Evolutionary conservation across 345 rosid species (phyloP), one percentile per base, ranked within the genome.

Genomic region (Gynandropsis gynandra): DNA sequence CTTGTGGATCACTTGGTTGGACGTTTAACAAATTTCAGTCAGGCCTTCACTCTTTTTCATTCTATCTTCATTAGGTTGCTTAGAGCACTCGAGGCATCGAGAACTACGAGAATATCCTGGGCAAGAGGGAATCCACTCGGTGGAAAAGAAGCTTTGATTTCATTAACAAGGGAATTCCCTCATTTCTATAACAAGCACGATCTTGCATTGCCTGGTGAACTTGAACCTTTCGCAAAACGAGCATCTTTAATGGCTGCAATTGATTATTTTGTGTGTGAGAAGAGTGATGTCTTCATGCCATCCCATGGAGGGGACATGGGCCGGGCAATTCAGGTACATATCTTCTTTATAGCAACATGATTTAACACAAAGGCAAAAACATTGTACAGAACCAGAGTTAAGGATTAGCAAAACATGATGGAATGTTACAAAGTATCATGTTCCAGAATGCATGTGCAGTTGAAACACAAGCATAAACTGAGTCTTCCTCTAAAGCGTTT

Each of bases 271-370:
- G n/a, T n/a, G n/a, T n/a, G n/a, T n/a, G n/a, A n/a, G n/a, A n/a
- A n/a, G n/a, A n/a, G n/a, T n/a, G n/a, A n/a, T n/a, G n/a, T n/a
- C n/a, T n/a, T n/a, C n/a, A n/a, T n/a, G n/a, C n/a, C 98, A 48
- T 92, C 98, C 58, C 97, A 87, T 29, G 98, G 98, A 37, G 98
- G 98, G 61, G 87, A 92, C 54, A 92, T 92, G 97, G 97, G 95
- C 16, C 98, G 81, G 5, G 83, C 94, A 1, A 70, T 88, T 62
- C 98, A 87, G 95, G 94, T 83, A 65, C 42, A 13, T 33, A 33
- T 52, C 50, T 45, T 41, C 52, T 40, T 44, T 29, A 36, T 8
- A 19, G 10, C 44, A 54, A 38, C 0, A 16, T 44, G 38, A 12
- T 20, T 16, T 35, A 46, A 38, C 2, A 31, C 7, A 20, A n/a